These are phyloP conservation scores for Globisporangium nodosum DNA, from an alignment of 352 stramenopile species.

Conservation along the genomic window DNA sequence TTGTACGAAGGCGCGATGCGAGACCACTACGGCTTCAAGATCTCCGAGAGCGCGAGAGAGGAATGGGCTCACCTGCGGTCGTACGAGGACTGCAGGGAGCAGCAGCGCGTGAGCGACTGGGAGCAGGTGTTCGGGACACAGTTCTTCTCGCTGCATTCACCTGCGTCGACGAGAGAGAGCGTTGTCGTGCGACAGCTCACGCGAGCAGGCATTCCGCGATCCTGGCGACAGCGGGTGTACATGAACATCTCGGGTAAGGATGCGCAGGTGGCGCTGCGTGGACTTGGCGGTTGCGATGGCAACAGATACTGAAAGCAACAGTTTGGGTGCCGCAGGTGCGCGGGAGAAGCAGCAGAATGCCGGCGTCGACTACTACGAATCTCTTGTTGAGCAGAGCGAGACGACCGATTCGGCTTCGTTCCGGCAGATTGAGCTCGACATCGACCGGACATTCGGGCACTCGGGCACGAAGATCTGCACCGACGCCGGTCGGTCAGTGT, in stretches of 20 bases:
- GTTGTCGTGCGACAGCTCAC: slow-evolving; percentile 27
- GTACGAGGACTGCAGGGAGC: slow-evolving; percentile 70
- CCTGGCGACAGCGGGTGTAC: slow-evolving; percentile 63
- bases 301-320: background rate
- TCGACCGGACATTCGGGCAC: slow-evolving; percentile 81
- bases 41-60: slow-evolving; percentile 25
- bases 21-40: slow-evolving; percentile 68
- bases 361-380: slow-evolving; percentile 39
- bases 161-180: slow-evolving; percentile 12
- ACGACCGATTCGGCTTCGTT: slow-evolving; percentile 52
- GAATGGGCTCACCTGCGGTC: slow-evolving; percentile 63
- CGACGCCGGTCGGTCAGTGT: slow-evolving; percentile 33
- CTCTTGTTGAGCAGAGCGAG: slow-evolving; percentile 38
- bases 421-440: slow-evolving; percentile 83
- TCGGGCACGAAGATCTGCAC: slow-evolving; percentile 61
- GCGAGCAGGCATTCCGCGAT: slow-evolving; percentile 48
- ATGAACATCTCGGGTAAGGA: slow-evolving; percentile 50
- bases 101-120: slow-evolving; percentile 64
- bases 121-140: slow-evolving; percentile 39
- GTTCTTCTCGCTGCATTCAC: slow-evolving; percentile 22
- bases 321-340: slow-evolving; percentile 16
- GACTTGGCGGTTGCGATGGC: background rate
- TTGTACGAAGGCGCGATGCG: slow-evolving; percentile 26
- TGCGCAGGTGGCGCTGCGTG: background rate
- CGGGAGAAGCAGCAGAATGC: slow-evolving; percentile 50